Percentiles rank a stretch among this genome's conserved stretches.
Evolutionary conservation across 225 moss, liverwort and hornwort species (phyloP).

Genomic region (Ulota crispa): DNA sequence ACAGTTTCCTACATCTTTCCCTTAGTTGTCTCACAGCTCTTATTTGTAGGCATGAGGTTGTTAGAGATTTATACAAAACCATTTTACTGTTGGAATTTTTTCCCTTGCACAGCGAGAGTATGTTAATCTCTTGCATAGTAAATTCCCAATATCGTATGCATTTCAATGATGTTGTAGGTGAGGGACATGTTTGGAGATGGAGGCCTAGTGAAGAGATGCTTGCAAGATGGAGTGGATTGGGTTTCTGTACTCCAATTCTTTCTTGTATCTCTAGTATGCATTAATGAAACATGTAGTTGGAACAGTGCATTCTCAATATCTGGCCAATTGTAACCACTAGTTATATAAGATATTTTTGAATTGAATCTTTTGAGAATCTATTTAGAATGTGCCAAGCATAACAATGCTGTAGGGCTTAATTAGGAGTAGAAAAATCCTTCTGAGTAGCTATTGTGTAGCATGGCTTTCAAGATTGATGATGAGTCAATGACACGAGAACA

Average conservation of each 20-base stretch:
- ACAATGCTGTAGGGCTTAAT: not conserved
- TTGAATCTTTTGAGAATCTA: not conserved
- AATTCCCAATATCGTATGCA: slow-evolving; percentile 14
- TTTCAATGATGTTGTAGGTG: slow-evolving; percentile 50
- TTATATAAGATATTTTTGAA: not conserved
- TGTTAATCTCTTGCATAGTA: not conserved
- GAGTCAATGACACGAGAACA: slow-evolving; percentile 6
- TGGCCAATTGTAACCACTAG: not conserved
- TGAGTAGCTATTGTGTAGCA: not conserved
- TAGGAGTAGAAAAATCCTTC: not conserved
- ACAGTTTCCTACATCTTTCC: slow-evolving; percentile 11
- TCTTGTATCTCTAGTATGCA: not conserved
- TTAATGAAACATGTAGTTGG: not conserved
- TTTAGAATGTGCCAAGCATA: not conserved
- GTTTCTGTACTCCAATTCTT: slow-evolving; percentile 6
- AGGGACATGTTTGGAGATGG: slow-evolving; percentile 96
- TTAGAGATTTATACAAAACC: not conserved
- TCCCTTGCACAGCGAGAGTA: not conserved
- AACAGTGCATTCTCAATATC: slow-evolving; percentile 11
- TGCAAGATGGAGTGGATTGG: slow-evolving; percentile 83
- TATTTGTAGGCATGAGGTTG: slow-evolving; percentile 14
- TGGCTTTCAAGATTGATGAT: slow-evolving; percentile 6
- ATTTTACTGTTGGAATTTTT: slow-evolving; percentile 12
- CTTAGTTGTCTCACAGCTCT: slow-evolving; percentile 11
- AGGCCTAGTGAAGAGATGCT: slow-evolving; percentile 76